Conservation (phyloP, 371 early-diverging fungal species). For the Rhizopus arrhizus region DNA sequence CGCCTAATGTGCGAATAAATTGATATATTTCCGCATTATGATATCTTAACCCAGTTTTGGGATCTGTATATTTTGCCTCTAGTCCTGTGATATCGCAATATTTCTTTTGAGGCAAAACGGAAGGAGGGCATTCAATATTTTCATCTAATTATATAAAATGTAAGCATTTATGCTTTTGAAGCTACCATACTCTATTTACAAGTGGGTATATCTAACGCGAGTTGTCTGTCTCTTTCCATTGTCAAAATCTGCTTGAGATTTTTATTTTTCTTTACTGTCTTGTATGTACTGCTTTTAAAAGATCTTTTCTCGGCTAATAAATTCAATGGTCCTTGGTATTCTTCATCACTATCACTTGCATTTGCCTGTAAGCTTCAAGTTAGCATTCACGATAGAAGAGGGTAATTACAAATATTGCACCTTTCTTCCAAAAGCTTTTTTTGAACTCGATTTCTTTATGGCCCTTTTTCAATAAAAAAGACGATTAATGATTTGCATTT, state of each 20-base stretch:
- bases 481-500: neutral
- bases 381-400: neutral
- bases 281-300: slow-evolving; percentile 73
- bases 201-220: slow-evolving; percentile 69
- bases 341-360: slow-evolving; percentile 24
- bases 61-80: slow-evolving; percentile 84
- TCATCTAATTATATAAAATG: slow-evolving; percentile 55
- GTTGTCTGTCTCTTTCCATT: slow-evolving; percentile 66
- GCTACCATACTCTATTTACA: slow-evolving; percentile 43
- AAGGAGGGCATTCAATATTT: slow-evolving; percentile 84
- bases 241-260: slow-evolving; percentile 79
- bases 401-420: slow-evolving; percentile 2
- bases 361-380: neutral
- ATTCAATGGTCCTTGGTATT: slow-evolving; percentile 38
- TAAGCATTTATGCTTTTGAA: neutral
- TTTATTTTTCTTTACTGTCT: slow-evolving; percentile 69
- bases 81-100: slow-evolving; percentile 92
- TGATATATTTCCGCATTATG: slow-evolving; percentile 83
- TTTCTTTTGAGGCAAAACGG: slow-evolving; percentile 80
- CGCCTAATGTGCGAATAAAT: slow-evolving; percentile 71
- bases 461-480: slow-evolving; percentile 11
- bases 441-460: slow-evolving; percentile 16
- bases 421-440: slow-evolving; percentile 21
- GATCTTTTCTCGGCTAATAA: slow-evolving; percentile 47
- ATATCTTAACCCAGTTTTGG: slow-evolving; percentile 83